phyloP scores from a whole-genome alignment of 106 monocot genomes.

The Gastrodia elata region DNA sequence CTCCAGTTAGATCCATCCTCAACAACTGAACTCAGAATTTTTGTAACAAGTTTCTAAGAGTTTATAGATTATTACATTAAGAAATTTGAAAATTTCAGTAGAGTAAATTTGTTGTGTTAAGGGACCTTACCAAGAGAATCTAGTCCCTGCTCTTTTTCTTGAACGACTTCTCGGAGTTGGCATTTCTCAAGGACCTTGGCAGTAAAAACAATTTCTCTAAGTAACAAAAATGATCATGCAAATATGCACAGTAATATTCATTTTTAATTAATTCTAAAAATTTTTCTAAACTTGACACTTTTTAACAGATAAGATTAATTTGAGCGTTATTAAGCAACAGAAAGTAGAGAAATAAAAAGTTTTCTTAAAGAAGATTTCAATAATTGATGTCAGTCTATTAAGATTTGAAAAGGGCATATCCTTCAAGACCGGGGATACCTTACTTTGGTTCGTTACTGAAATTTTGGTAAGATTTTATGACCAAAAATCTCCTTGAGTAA shows the following conservation, averaged over 20 bases:
- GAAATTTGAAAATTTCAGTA: background rate
- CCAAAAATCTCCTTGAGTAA: background rate
- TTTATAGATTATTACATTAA: background rate
- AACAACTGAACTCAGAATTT: conserved; percentile 25
- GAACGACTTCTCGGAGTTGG: conserved; percentile 72
- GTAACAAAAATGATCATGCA: background rate
- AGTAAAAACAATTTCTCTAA: background rate
- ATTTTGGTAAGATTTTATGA: background rate
- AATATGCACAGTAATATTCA: background rate
- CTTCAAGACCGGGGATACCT: background rate
- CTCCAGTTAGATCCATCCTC: conserved; percentile 98
- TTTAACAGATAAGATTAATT: background rate
- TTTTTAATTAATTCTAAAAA: background rate
- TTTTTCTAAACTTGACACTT: background rate
- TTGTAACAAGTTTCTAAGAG: background rate
- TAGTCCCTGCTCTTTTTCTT: conserved; percentile 65
- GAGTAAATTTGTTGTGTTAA: background rate
- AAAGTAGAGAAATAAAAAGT: background rate
- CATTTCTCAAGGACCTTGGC: conserved; percentile 72
- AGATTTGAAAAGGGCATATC: background rate
- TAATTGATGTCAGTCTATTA: background rate
- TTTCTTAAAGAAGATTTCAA: background rate
- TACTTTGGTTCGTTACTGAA: background rate
- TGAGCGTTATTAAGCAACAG: background rate
- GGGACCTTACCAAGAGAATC: conserved; percentile 56